Evolutionary conservation across 768 basidiomycete genomes (phyloP), one percentile per base, ranked within the genome.

Genomic region (Coprinellus aureogranulatus): DNA sequence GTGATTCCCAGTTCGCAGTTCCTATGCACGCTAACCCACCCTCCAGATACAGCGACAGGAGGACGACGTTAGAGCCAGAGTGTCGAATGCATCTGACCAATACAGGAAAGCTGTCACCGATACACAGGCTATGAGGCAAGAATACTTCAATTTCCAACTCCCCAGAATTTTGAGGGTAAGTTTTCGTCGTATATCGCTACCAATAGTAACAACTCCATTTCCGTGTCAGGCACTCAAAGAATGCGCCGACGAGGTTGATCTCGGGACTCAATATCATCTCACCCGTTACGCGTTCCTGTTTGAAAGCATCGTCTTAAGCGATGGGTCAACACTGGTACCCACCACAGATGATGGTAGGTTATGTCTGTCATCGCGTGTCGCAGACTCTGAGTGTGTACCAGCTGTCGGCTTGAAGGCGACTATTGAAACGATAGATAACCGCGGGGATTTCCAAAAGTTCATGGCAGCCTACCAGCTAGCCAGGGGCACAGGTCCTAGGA

Each of bases 191-290:
- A 58, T 20, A 28, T 37, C 30, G 31, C 27, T 25, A 34, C n/a
- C 10, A 14, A 20, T n/a, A 4, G 4, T 2, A 12, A 8, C 39
- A 14, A 22, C 16, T 34, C 12, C 27, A 42, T 61, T 48, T 47
- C 56, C 22, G 27, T 65, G 47, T 22, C 61, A 94, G 92, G 83
- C 90, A 22, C 77, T 99, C 58, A 98, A 98, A 70, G 94, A 98
- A 69, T 92, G 92, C 65, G 84, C 91, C 25, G 96, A 98, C 65
- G 97, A 99, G 72, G 86, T 98, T 54, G 97, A 99, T 70, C 78
- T 97, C 44, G 97, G 95, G n/a, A 94, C 92, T 3, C 96, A 98
- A 72, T 99, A 98, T 71, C 96, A 98, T 71, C 77, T 98, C 47
- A 89, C 93, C 0, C 82, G 95, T 72, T 98, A 97, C 70, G 91